Base-by-base conservation (phyloP, 345 rosid species). In the Trapa bicornis region DNA sequence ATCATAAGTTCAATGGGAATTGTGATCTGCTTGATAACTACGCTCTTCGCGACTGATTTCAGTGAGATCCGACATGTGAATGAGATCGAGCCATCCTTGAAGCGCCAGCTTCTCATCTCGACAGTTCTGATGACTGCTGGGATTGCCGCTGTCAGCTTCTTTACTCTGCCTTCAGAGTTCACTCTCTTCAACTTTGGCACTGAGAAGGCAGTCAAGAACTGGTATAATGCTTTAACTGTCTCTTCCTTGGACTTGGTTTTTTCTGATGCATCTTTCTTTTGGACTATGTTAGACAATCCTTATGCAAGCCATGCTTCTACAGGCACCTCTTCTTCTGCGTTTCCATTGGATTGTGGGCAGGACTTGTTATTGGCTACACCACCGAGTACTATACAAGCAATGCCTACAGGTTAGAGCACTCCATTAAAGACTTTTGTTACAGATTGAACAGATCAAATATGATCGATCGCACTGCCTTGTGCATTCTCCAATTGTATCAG, bases 311-410 rank as follows among this genome's bases (percentile, higher is more conserved):
- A 14, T 53, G 37, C 14, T 70, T 45, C 56, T 41, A 38, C 78
- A 87, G 89, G 87, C 86, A 83, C 66, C 77, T 85, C 65, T 87
- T 87, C 84, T 83, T 85, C 67, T 87, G 89, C 64, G 87, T 84
- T 43, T 70, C 85, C 10, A 81, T 64, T 54, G 92, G 87, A 66
- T 69, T 87, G 77, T 87, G 92, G 89, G 92, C 86, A 6, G 87
- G 92, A 67, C 89, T 85, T 47, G 81, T 75, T 47, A 85, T 87
- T 6, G 89, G 86, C 33, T 87, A 80, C 37, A 76, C 75, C 1
- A 87, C 87, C 1, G 92, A 85, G 73, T 83, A 81, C 68, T 87
- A 79, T 45, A 87, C 89, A 9, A 87, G 88, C 83, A 87, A 80
- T 75, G 88, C 89, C 64, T 85, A 85, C 76, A 80, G 86, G 89